phyloP scores from a whole-genome alignment of 108 stramenopile species.

The Pseudonitzschia multiseries region DNA sequence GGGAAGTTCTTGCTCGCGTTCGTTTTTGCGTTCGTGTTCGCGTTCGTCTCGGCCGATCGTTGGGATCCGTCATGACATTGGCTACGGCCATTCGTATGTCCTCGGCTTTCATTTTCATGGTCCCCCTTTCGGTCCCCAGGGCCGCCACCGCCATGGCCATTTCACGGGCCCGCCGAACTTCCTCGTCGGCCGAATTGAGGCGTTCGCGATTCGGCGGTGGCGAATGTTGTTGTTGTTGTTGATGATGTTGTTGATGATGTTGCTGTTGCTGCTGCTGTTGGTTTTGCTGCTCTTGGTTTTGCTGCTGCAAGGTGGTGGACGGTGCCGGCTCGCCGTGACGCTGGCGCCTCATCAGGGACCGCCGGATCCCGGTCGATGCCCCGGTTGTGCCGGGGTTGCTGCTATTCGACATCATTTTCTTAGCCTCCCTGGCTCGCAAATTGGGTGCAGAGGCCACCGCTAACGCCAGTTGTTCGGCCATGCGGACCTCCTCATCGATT shows the following conservation, averaged over 20 bases:
- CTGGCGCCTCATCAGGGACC: neutral
- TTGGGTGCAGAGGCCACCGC: slow-evolving; percentile 20
- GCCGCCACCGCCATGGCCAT: slow-evolving; percentile 26
- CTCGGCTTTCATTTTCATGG: neutral
- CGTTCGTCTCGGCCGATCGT: neutral
- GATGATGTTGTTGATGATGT: neutral
- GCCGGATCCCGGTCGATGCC: neutral
- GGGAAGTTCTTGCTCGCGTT: too few species aligned
- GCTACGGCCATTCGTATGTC: slow-evolving; percentile 23
- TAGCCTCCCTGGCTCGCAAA: neutral
- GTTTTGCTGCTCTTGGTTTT: neutral
- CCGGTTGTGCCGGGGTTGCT: neutral
- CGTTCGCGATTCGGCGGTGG: neutral
- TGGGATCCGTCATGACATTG: slow-evolving; percentile 8
- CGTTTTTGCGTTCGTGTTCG: too few species aligned
- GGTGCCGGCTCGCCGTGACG: neutral
- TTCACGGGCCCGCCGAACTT: slow-evolving; percentile 20
- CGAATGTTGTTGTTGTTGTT: neutral
- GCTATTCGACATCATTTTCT: neutral
- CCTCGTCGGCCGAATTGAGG: slow-evolving; percentile 4
- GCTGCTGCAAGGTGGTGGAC: neutral
- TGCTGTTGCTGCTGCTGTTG: neutral
- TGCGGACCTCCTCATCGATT: slow-evolving; percentile 23
- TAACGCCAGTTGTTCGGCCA: slow-evolving; percentile 19
- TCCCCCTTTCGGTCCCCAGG: slow-evolving; percentile 1